Conservation (phyloP, 352 stramenopile species). For the Phytophthora macrochlamydospora region DNA sequence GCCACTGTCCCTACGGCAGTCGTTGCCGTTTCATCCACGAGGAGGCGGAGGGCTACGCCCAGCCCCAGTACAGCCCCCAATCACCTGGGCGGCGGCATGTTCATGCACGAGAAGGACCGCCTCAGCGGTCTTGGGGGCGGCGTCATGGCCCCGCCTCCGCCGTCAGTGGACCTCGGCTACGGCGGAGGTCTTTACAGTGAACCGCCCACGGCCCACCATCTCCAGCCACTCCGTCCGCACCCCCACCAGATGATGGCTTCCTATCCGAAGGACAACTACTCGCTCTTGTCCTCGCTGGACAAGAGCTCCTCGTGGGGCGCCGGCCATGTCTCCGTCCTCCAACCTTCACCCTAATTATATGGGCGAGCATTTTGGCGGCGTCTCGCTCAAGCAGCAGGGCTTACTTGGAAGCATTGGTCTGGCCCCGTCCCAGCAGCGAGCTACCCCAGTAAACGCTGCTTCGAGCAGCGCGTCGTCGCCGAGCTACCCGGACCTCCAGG, state of each 20-base stretch:
- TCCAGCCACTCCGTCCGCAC: constrained; percentile 30
- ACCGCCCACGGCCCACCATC: constrained; percentile 31
- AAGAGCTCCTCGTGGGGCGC: constrained; percentile 55
- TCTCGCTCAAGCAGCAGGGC: constrained; percentile 35
- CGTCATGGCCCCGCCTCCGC: constrained; percentile 37
- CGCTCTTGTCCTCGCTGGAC: constrained; percentile 64
- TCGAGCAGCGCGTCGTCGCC: constrained; percentile 37
- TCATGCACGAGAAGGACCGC: constrained; percentile 62
- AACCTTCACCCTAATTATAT: constrained; percentile 60
- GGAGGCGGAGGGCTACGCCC: constrained; percentile 64
- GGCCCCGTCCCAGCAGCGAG: constrained; percentile 32
- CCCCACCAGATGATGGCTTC: constrained; percentile 42
- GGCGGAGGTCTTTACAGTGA: constrained; percentile 37
- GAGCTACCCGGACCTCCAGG: constrained; percentile 79
- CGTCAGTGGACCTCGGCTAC: constrained; percentile 39
- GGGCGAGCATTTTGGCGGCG: constrained; percentile 42
- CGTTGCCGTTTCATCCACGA: constrained; percentile 91
- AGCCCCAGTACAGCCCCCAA: constrained; percentile 61
- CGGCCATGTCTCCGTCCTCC: constrained; percentile 22
- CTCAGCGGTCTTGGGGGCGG: constrained; percentile 21
- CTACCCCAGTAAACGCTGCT: constrained; percentile 23
- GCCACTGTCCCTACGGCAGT: constrained; percentile 85
- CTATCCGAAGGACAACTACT: constrained; percentile 73
- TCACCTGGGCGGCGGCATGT: constrained; percentile 49
- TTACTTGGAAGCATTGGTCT: constrained; percentile 44